Evolutionary conservation across 208 protist genomes (phyloP), one percentile per base, ranked within the genome.

Genomic region (Leishmania braziliensis): DNA sequence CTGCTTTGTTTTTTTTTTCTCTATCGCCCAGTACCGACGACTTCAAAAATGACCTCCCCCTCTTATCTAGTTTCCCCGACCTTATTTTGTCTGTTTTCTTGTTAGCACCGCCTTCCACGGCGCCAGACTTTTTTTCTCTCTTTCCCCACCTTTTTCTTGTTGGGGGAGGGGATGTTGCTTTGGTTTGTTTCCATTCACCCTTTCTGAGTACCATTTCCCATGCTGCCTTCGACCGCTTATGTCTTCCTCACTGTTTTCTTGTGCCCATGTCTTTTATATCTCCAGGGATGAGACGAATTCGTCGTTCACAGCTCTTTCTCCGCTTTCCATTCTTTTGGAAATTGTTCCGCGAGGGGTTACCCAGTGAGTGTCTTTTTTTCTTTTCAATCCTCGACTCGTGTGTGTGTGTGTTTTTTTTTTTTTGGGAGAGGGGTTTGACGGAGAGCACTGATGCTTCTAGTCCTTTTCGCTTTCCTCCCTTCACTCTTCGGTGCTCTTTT

Each of bases 1-100:
- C 46, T 73, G 43, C 69, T 14, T 73, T 65, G 20, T 75, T 80
- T 79, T 86, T 80, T 79, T 86, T 65, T 51, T 23, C 20, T 70
- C 62, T 63, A 36, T 54, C 69, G n/a, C 43, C 12, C 23, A 73
- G 33, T 46, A 51, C 3, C 46, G 43, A 73, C 26, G 69, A 73
- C 14, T 18, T 73, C 46, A 46, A 26, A 53, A 53, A 46, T 2
- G 3, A 4, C 51, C 10, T 46, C 69, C 20, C 39, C 46, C 26
- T 50, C 39, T 53, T 73, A 12, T 29, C 6, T 50, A 53, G 43
- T 54, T 54, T 53, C 18, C n/a, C 39, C 9, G 23, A 54, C 33
- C 8, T 51, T 26, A 46, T 50, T 46, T 73, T 73, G 26, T 65
- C 10, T 65, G 54, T n/a, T 54, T 54, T 73, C 26, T 53, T 73